phyloP scores from a whole-genome alignment of 108 stramenopile species.

The Pseudonitzschia delicatissima region DNA sequence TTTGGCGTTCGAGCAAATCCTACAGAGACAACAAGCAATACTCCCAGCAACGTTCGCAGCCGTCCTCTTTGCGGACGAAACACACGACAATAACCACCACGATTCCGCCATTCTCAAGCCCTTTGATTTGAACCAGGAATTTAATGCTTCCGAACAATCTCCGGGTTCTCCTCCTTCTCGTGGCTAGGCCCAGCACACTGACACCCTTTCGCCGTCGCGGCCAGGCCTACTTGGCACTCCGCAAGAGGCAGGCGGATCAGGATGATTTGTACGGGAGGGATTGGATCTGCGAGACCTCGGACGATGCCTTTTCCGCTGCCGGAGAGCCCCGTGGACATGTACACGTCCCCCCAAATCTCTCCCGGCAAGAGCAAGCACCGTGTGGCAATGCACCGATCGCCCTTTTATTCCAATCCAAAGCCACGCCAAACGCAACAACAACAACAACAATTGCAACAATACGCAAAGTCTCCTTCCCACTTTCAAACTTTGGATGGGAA shows the following conservation, averaged over 20 bases:
- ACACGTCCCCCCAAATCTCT: slow-evolving; percentile 22
- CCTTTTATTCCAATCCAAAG: neutral
- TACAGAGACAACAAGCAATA: neutral
- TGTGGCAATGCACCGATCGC: neutral
- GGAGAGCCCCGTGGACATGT: slow-evolving; percentile 28
- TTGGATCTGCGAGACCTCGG: neutral
- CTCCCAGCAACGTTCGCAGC: neutral
- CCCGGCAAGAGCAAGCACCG: neutral
- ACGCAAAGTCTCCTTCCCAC: slow-evolving; percentile 30
- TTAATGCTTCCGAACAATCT: neutral
- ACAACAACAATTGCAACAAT: neutral
- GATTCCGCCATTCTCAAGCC: slow-evolving; percentile 17
- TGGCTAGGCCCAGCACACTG: neutral
- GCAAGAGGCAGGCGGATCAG: slow-evolving; percentile 16
- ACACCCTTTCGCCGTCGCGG: neutral
- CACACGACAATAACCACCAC: neutral
- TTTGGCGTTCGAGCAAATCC: slow-evolving; percentile 7
- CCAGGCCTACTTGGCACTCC: neutral
- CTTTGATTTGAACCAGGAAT: slow-evolving; percentile 28
- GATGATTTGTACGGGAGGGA: slow-evolving; percentile 12
- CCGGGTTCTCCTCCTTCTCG: neutral
- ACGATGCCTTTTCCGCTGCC: neutral
- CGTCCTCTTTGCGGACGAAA: slow-evolving; percentile 27
- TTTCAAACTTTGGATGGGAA: slow-evolving; percentile 50
- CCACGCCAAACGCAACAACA: neutral